These are phyloP conservation scores for Leptographium wingfieldii DNA, from an alignment of 2,329 filamentous ascomycete species.

Conservation along the genomic window DNA sequence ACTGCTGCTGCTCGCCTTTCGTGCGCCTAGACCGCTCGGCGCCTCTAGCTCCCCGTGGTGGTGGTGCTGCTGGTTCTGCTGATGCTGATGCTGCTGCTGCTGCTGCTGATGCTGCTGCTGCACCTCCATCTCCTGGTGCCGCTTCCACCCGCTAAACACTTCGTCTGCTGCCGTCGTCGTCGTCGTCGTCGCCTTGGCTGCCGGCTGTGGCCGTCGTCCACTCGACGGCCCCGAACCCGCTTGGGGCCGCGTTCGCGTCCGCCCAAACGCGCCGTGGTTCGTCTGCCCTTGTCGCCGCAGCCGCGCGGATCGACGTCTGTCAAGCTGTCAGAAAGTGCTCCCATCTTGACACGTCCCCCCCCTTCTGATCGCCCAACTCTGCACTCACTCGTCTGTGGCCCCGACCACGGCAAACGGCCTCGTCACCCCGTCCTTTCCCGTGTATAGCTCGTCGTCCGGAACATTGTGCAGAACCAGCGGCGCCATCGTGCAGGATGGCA, in stretches of 20 bases:
- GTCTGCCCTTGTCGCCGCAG: slow-evolving; percentile 35
- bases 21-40: slow-evolving; percentile 17
- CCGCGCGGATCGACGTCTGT: slow-evolving; percentile 38
- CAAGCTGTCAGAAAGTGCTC: not conserved
- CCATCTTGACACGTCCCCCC: not conserved
- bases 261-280: slow-evolving; percentile 47
- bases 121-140: slow-evolving; percentile 24
- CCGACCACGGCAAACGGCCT: slow-evolving; percentile 51
- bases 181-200: slow-evolving; percentile 38
- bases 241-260: slow-evolving; percentile 44
- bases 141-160: slow-evolving; percentile 47
- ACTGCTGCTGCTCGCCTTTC: slow-evolving; percentile 11
- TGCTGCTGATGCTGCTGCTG: slow-evolving; percentile 4
- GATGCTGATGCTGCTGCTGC: slow-evolving; percentile 5
- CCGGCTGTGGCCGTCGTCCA: slow-evolving; percentile 2
- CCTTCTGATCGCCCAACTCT: not conserved
- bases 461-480: slow-evolving; percentile 57
- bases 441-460: slow-evolving; percentile 54
- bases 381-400: slow-evolving; percentile 8
- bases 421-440: slow-evolving; percentile 52
- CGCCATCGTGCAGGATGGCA: slow-evolving; percentile 31
- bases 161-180: slow-evolving; percentile 47
- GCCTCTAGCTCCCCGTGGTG: slow-evolving; percentile 19
- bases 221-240: slow-evolving; percentile 19
- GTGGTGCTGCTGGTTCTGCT: slow-evolving; percentile 1